Conservation (phyloP, 164 flowering plant species). For the Aristolochia contorta region DNA sequence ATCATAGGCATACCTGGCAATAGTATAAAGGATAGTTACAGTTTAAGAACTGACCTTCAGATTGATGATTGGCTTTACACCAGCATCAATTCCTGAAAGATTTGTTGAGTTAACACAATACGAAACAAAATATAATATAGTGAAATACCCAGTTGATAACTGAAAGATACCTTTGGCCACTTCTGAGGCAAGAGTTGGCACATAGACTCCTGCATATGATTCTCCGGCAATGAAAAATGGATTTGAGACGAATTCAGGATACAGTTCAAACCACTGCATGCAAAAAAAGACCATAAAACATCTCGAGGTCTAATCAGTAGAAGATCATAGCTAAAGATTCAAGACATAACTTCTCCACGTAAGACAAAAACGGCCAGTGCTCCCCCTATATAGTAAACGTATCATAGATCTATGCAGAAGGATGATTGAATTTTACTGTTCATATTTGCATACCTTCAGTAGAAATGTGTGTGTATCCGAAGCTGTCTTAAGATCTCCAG, state of each 20-base stretch:
- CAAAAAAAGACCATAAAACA: slow-evolving; percentile 1
- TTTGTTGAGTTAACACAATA: slow-evolving; percentile 4
- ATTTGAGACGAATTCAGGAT: slow-evolving; percentile 58
- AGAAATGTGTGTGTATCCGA: slow-evolving; percentile 67
- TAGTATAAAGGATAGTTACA: too few relatives aligned
- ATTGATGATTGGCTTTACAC: slow-evolving; percentile 53
- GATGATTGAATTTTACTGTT: too few relatives aligned
- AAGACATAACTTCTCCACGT: too few relatives aligned
- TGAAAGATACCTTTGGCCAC: slow-evolving; percentile 51
- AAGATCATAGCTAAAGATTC: too few relatives aligned
- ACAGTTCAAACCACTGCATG: slow-evolving; percentile 73
- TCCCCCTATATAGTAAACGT: too few relatives aligned
- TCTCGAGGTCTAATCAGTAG: too few relatives aligned
- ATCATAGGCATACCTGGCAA: not conserved
- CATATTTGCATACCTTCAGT: slow-evolving; percentile 45
- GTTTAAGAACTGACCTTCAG: slow-evolving; percentile 48
- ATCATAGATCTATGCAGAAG: too few relatives aligned
- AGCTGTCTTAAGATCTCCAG: slow-evolving; percentile 79
- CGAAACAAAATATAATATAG: slow-evolving; percentile 1
- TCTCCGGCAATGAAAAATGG: slow-evolving; percentile 84
- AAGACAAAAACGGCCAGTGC: too few relatives aligned
- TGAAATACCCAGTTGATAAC: not conserved
- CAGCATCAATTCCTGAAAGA: slow-evolving; percentile 51
- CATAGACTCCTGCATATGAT: slow-evolving; percentile 93
- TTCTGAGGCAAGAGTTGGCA: slow-evolving; percentile 84